Evolutionary conservation across 129 eudicot genomes (phyloP).

Genomic region (Flaveria brownii): DNA sequence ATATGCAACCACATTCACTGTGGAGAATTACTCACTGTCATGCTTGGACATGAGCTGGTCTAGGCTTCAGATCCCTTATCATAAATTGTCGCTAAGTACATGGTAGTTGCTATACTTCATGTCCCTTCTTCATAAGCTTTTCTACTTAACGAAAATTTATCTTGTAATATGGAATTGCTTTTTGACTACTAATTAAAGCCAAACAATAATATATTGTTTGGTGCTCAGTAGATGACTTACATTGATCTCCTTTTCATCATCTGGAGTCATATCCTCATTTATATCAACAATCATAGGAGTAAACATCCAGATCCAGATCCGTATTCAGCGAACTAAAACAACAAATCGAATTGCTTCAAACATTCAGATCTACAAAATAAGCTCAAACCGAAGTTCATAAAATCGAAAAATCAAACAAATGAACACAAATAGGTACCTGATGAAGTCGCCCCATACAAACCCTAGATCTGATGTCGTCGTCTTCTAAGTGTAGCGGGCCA

Average conservation of each 20-base stretch:
- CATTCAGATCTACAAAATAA: too few species aligned
- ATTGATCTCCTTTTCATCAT: slow-evolving; percentile 71
- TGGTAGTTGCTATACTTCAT: slow-evolving; percentile 56
- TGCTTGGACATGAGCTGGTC: slow-evolving; percentile 67
- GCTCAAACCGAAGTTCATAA: too few species aligned
- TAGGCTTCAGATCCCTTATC: slow-evolving; percentile 90
- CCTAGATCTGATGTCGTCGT: too few species aligned
- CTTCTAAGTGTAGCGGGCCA: too few species aligned
- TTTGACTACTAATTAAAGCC: background rate
- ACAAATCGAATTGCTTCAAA: too few species aligned
- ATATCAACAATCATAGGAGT: slow-evolving; percentile 81
- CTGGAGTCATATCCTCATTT: slow-evolving; percentile 67
- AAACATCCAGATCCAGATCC: slow-evolving; percentile 49
- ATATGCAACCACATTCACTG: background rate
- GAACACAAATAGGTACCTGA: too few species aligned
- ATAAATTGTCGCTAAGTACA: slow-evolving; percentile 83
- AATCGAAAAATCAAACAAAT: too few species aligned
- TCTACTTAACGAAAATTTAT: slow-evolving; percentile 65
- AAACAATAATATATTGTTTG: slow-evolving; percentile 13
- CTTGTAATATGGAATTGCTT: slow-evolving; percentile 38
- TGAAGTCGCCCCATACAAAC: too few species aligned
- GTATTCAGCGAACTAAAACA: too few species aligned
- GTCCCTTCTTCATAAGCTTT: slow-evolving; percentile 58
- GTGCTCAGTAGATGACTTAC: slow-evolving; percentile 40
- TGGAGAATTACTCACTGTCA: slow-evolving; percentile 51